Conservation (phyloP, 2,329 filamentous ascomycete genomes). For the Pseudogymnoascus verrucosus region DNA sequence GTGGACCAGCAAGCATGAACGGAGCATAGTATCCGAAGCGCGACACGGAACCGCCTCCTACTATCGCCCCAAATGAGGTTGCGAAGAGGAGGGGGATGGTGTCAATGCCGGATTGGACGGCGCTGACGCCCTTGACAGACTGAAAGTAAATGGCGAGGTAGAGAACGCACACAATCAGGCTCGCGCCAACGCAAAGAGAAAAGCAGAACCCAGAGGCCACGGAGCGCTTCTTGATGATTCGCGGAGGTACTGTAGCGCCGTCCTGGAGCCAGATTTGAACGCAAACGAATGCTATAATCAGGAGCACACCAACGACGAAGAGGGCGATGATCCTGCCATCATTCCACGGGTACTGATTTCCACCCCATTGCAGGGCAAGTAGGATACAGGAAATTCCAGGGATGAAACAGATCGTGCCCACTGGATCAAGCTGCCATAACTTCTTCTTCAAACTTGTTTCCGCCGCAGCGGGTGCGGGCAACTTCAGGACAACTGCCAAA, state of each 20-base stretch:
- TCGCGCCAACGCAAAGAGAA: slow-evolving; percentile 27
- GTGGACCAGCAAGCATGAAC: slow-evolving; percentile 18
- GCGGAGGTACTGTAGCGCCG: slow-evolving; percentile 29
- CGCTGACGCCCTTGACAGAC: slow-evolving; percentile 33
- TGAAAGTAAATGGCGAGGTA: slow-evolving; percentile 40
- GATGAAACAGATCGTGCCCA: slow-evolving; percentile 26
- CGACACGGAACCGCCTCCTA: slow-evolving; percentile 27
- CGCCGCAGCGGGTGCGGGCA: slow-evolving; percentile 20
- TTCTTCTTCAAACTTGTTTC: slow-evolving; percentile 35
- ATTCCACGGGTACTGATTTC: slow-evolving; percentile 36
- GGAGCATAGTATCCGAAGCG: slow-evolving; percentile 25
- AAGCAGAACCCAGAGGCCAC: slow-evolving; percentile 27
- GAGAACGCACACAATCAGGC: slow-evolving; percentile 28
- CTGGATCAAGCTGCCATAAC: slow-evolving; percentile 27
- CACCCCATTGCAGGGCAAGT: slow-evolving; percentile 29
- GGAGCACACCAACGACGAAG: slow-evolving; percentile 22
- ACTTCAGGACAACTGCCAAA: slow-evolving; percentile 30
- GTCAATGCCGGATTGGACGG: slow-evolving; percentile 31
- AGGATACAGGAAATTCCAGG: slow-evolving; percentile 29
- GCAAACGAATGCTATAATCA: slow-evolving; percentile 18
- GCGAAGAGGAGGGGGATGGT: slow-evolving; percentile 28
- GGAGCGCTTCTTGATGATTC: slow-evolving; percentile 29
- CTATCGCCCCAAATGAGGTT: slow-evolving; percentile 24
- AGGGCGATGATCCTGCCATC: slow-evolving; percentile 27
- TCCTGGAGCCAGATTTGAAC: slow-evolving; percentile 14